phyloP scores from a whole-genome alignment of 169 alveolate genomes.

The Eimeria maxima region DNA sequence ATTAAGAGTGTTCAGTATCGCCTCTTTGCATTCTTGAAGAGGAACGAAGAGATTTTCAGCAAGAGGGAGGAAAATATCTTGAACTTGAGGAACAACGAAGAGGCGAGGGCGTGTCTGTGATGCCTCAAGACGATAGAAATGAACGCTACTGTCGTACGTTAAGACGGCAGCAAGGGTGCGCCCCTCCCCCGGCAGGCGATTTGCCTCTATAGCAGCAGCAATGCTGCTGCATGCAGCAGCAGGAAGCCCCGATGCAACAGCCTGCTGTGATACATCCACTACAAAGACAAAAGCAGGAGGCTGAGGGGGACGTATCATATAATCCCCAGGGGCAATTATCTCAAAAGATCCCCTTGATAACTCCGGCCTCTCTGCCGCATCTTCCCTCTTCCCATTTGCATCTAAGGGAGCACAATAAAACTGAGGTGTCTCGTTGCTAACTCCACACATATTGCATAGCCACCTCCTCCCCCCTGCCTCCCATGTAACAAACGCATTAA shows the following conservation, averaged over 20 bases:
- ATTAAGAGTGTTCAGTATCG: conserved; percentile 39
- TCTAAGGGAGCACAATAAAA: conserved; percentile 79
- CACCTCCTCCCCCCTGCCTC: conserved; percentile 97
- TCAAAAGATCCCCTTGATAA: conserved; percentile 97
- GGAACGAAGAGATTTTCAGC: conserved; percentile 95
- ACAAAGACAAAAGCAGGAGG: conserved; percentile 96
- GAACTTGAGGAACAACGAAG: conserved; percentile 95
- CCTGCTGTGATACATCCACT: conserved; percentile 84
- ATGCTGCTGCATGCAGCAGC: conserved; percentile 56
- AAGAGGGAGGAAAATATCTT: conserved; percentile 96
- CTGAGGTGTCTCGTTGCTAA: conserved; percentile 94
- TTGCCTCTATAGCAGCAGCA: conserved; percentile 32
- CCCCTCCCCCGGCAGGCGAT: conserved; percentile 86
- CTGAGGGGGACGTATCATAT: conserved; percentile 98
- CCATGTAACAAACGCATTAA: conserved; percentile 98
- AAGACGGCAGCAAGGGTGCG: conserved; percentile 97
- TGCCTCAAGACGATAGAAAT: conserved; percentile 92
- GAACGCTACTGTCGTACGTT: conserved; percentile 97
- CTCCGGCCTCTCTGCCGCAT: conserved; percentile 94
- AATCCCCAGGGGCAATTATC: conserved; percentile 97
- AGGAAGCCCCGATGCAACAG: conserved; percentile 83
- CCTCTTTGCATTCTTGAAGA: conserved; percentile 85
- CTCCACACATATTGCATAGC: conserved; percentile 98
- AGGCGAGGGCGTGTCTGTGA: conserved; percentile 94
- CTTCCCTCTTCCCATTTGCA: conserved; percentile 92